Evolutionary conservation across 202 grass and related monocot genomes (phyloP), one percentile per base, ranked within the genome.

Genomic region (Schoenoplectus tabernaemontani): DNA sequence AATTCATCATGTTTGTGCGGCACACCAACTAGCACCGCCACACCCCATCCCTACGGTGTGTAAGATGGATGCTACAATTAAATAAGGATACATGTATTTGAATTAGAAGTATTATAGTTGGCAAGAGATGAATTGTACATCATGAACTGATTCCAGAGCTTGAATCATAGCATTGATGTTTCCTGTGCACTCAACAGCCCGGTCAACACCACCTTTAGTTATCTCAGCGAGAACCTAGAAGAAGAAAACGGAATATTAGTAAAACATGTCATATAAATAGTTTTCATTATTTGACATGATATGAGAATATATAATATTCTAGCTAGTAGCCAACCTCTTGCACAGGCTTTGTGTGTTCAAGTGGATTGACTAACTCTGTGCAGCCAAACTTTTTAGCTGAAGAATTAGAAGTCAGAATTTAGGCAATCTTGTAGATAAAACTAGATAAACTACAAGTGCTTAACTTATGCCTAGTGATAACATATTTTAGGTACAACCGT

Each of bases 121-220:
- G 9, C 26, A 8, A 8, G 6, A 32, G 2, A 10, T 0, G 37
- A 16, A 20, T 44, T 61, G 0, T 89, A 94, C 89, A 86, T 98
- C 91, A 63, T 98, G 95, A 81, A 98, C 95, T 84, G 89, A 94
- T 62, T 98, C 95, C 48, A 98, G 92, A 72, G 95, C 91, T 57
- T 91, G 90, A 64, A 98, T 92, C 95, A 94, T 94, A 2, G 95
- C 91, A 0, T 89, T 89, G 22, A 98, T 50, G 71, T 98, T 92
- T 79, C 95, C 95, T 0, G 95, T 98, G 77, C 95, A 98, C 71
- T 98, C 95, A 2, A 98, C 84, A 3, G 89, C 91, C n/a, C 95
- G 91, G 59, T 98, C 95, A 76, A 94, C 95, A 41, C 95, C 91
- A 0, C 95, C 95, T 68, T 94, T 84, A 17, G 95, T 98, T 86